Base-by-base conservation (phyloP, 1,139 yeast species). In the Spencermartinsiella ligniputridi region DNA sequence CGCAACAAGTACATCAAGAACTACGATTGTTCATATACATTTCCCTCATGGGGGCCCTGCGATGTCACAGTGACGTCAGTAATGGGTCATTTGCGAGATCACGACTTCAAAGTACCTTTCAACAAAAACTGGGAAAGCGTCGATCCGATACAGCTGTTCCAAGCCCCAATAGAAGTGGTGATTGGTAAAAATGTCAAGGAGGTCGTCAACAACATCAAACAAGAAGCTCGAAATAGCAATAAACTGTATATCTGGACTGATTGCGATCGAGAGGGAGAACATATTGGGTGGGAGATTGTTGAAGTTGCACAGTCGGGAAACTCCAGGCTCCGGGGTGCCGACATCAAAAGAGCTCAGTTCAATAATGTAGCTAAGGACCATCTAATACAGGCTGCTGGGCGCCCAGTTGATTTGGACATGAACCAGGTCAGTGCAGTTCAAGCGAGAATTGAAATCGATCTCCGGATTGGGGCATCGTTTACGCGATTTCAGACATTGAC, bases 221-320 rank as follows among this genome's bases (percentile, higher is more conserved):
- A 64, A 3, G 90, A 89, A 58, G 87, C 92, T 2, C 62, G 81
- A 33, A 60, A 56, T 24, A 77, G 86, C 3, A 75, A 79, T 41
- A 69, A 71, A 40, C 67, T 94, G 50, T 86, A 87, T 84, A 88
- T 94, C 8, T 94, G 98, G 98, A 94, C 98, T 1, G 99, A 94
- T 72, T 92, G 97, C 66, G 99, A 94, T 70, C 72, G 98, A 35
- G 99, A 94, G 61, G 99, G 99, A 1, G 99, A 94, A 63, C 84
- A 83, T 61, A 94, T 94, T 49, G 99, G 98, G 0, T 80, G 77
- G 70, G 97, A 92, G 60, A 78, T 94, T 19, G 72, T 76, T 40
- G 73, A 78, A 46, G 83, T 83, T 3, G 97, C 96, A 0, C 62
- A 65, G 39, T 69, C 69, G 52, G 74, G 74, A 0, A 89, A 87